Evolutionary conservation across 2,329 filamentous ascomycete genomes (phyloP).

Genomic region (Alternaria sp.): DNA sequence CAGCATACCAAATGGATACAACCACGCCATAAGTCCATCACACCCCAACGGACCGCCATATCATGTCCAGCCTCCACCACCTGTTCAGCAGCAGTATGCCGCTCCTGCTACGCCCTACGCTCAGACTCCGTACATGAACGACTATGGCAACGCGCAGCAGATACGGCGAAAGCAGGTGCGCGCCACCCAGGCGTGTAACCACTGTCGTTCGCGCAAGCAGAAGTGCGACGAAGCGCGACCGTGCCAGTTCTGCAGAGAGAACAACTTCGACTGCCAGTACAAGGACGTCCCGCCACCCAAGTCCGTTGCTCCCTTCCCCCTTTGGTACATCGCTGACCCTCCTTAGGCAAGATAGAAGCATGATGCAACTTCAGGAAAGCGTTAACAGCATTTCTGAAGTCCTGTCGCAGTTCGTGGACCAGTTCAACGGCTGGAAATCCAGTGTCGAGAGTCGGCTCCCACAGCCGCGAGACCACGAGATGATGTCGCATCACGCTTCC

Average conservation of each 20-base stretch:
- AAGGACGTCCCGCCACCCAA: conserved; percentile 90
- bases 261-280: conserved; percentile 83
- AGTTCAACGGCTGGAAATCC: conserved; percentile 44
- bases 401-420: conserved; percentile 36
- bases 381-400: conserved; percentile 49
- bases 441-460: conserved; percentile 39
- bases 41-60: conserved; percentile 39
- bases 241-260: conserved; percentile 76
- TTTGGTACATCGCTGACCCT: conserved; percentile 24
- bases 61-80: conserved; percentile 36
- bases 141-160: conserved; percentile 34
- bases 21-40: conserved; percentile 38
- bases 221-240: conserved; percentile 51
- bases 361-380: conserved; percentile 56
- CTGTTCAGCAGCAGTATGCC: conserved; percentile 39
- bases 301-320: conserved; percentile 58
- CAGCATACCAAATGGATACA: conserved; percentile 42
- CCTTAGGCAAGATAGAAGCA: conserved; percentile 55
- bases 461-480: conserved; percentile 18
- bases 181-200: conserved; percentile 69
- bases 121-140: conserved; percentile 36
- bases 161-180: conserved; percentile 46
- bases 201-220: conserved; percentile 50
- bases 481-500: conserved; percentile 34
- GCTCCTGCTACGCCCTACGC: conserved; percentile 35